Base-by-base conservation (phyloP, 805 yeast species). In the Zygoascus bituminiphila region DNA sequence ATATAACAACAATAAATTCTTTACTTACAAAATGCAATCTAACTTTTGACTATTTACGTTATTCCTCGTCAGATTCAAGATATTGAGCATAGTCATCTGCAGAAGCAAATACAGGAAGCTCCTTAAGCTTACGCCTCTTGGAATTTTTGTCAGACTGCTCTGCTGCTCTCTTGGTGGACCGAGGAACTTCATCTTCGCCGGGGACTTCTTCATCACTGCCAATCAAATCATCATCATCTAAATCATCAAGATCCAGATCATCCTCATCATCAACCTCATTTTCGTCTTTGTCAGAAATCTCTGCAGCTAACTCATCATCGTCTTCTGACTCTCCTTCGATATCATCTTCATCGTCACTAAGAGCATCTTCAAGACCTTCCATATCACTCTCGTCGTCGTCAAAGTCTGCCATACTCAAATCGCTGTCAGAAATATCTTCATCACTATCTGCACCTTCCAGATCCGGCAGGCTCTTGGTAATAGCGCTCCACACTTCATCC, bases 81-180 rank as follows among this genome's bases (percentile, higher is more conserved):
- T 81, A 82, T 61, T 85, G 73, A 23, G 91, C 82, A 62, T 88
- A 88, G 52, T 85, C 95, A 38, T 85, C 96, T 8, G 81, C 95
- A 42, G 88, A 81, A 1, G 96, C 97, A 69, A 88, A 89, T 19
- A 80, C 73, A 20, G 97, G 97, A 51, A 89, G 70, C 42, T 75
- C 78, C 60, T 77, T 81, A 59, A 84, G 68, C 63, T 77, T 81
- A 42, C 71, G 66, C 61, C 72, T 78, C 70, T 76, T 79, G 17
- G 72, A 56, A 54, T 68, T 71, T 58, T 22, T 31, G 10, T 39
- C 41, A 7, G 46, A 39, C 26, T 35, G 29, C 10, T 14, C 25
- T 9, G 35, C 42, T 10, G 33, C 9, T 19, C 33, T 40, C 25
- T 21, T 43, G 8, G 8, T 24, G 2, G 44, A 8, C n/a, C 17